Evolutionary conservation across 2,329 filamentous ascomycete genomes (phyloP), one percentile per base, ranked within the genome.

Genomic region (Drechmeria coniospora): DNA sequence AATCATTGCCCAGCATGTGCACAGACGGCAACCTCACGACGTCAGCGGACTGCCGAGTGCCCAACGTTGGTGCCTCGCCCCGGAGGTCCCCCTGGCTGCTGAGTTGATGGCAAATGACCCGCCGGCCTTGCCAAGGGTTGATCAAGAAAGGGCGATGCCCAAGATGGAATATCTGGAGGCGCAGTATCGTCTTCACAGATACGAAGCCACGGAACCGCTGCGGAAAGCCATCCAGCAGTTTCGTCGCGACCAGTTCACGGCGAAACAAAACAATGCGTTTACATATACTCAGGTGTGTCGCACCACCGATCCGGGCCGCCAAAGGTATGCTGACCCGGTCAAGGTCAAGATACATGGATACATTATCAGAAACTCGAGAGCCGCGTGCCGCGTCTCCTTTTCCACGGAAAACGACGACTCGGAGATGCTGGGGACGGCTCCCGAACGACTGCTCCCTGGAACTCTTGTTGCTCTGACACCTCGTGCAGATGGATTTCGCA

Each of bases 171-270:
- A 92, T 32, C 57, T 93, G 0, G 57, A 69, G 18, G 65, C 71
- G 0, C 80, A 92, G 27, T 92, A 90, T 44, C 59, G 71, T 3
- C 64, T 93, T 2, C 60, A 83, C 6, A 66, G 84, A 3, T 79
- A 83, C 42, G 83, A 93, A 44, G 68, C 73, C 0, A 57, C 80
- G 3, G 67, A 77, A 9, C 65, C 74, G 1, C 58, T 93, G 1
- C 67, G 83, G 6, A 63, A 71, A 35, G 74, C 79, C 0, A 64
- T 92, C 1, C 52, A 56, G 0, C 51, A 61, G 9, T 65, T 79
- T 30, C 63, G 59, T 15, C 37, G 49, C 1, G 42, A 63, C 6
- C 72, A 74, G 0, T 35, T 43, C 0, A 70, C 72, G 50, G 49
- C 49, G 9, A 83, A 92, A 32, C 59, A 60, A 0, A 42, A 60